Conservation (phyloP, 129 eudicot species). For the Daucus carota region DNA sequence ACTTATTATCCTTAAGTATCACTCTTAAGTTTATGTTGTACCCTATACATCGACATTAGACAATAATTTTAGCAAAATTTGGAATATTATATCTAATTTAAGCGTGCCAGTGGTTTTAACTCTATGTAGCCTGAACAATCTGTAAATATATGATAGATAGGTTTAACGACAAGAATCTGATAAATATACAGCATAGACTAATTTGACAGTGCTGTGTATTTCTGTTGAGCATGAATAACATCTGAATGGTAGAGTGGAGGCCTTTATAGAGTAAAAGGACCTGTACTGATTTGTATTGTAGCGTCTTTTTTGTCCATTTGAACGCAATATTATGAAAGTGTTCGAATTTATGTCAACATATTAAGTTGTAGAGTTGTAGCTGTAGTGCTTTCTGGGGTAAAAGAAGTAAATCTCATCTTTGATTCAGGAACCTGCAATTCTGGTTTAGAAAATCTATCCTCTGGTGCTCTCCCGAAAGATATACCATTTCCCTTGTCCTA, state of each 20-base stretch:
- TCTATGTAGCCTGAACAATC: too few species aligned
- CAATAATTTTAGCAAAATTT: too few species aligned
- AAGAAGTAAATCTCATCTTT: slow-evolving; percentile 9
- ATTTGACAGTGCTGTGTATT: too few species aligned
- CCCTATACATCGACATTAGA: too few species aligned
- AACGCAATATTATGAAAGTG: neutral
- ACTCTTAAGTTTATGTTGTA: too few species aligned
- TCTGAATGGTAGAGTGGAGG: neutral
- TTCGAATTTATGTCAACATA: neutral
- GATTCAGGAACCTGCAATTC: slow-evolving; percentile 21
- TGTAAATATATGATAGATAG: too few species aligned
- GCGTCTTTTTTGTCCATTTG: neutral
- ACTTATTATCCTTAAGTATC: too few species aligned
- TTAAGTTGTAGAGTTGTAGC: neutral
- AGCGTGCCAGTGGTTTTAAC: too few species aligned
- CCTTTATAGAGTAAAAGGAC: neutral
- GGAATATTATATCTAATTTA: too few species aligned
- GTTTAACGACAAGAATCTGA: too few species aligned
- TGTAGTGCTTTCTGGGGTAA: neutral
- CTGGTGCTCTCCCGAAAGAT: slow-evolving; percentile 34
- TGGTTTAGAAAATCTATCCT: slow-evolving; percentile 20
- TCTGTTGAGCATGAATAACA: neutral
- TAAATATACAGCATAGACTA: too few species aligned
- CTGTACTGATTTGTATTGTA: neutral
- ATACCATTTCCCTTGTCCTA: slow-evolving; percentile 76